Base-by-base conservation (phyloP, 345 rosid species). In the Euclidium syriacum region DNA sequence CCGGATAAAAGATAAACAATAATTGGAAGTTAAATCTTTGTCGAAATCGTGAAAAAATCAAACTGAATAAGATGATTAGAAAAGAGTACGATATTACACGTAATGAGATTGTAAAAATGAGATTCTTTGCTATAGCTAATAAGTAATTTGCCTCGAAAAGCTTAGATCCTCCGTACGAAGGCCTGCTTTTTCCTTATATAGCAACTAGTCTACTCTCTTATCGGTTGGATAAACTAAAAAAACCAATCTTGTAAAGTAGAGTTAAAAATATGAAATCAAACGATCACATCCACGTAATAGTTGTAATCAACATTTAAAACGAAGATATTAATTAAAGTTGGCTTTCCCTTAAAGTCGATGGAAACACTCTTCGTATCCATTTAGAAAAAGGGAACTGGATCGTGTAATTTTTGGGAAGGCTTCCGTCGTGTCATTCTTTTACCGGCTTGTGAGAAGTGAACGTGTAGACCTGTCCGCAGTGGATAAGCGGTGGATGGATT, bases 401-500 rank as follows among this genome's bases (percentile, higher is more conserved):
- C 36, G 41, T 25, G 36, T 16, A 54, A 33, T 42, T 41, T n/a
- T 55, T 4, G 39, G 5, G 10, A 46, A 26, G 14, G 16, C 18
- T n/a, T n/a, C n/a, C n/a, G n/a, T n/a, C n/a, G n/a, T n/a, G n/a
- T n/a, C n/a, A n/a, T n/a, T n/a, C n/a, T n/a, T n/a, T 67, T 7
- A 49, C 22, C 29, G 72, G 65, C 19, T n/a, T 22, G 42, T 8
- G 43, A n/a, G 25, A 15, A 47, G 41, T 47, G 48, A 47, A 3
- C 14, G 0, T 33, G 48, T 66, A 39, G 56, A 55, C 47, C 12
- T 14, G 39, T 18, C 48, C 64, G 18, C 25, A 47, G 18, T 20
- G 41, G 42, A 67, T 67, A 29, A 67, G 44, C 4, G 64, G 35
- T 58, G 58, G 58, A 40, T 56, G 25, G 58, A 51, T 30, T 56